Evolutionary conservation across 176 grass and related monocot genomes (phyloP), one percentile per base, ranked within the genome.

Genomic region (Musa troglodytarum): DNA sequence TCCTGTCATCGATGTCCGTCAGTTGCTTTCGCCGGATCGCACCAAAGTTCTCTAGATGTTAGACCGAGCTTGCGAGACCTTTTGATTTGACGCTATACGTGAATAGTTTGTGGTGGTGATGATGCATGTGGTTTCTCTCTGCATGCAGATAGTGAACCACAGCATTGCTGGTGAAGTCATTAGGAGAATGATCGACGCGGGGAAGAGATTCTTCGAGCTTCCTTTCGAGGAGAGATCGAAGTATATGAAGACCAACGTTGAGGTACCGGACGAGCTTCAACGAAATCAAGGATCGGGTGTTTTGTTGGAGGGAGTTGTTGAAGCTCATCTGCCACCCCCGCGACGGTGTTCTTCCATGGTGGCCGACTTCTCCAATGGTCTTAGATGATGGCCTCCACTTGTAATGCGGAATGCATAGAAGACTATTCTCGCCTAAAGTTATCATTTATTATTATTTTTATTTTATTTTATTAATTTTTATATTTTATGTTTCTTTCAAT

Each of bases 191-290:
- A 78, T 86, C 10, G 85, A 85, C 56, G 85, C 85, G 62, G 86
- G 77, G 49, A 79, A 74, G 16, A 84, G 93, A 7, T 96, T 96
- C 85, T 96, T 92, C 83, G 85, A 76, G 23, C 83, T 92, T 52
- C 83, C 89, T 8, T 84, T 83, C 13, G 13, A 74, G 17, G 93
- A 90, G 34, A 82, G 87, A 4, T 68, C 76, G 11, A 81, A 79
- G 62, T 72, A 92, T 79, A 96, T 92, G 89, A 88, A 89, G 22
- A 13, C 87, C 1, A 85, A 92, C 73, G 76, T 92, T 96, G 24
- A 49, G 87, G 26, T 92, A 90, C 76, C 89, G 89, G 28, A 96
- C 93, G 15, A 96, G 93, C 81, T 96, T 96, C 87, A 96, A 96
- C 83, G 87, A 92, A 87, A 81, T 69, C 15, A 86, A 76, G 53